Conservation (phyloP, 2,329 filamentous ascomycete species). For the Corynespora cassiicola region DNA sequence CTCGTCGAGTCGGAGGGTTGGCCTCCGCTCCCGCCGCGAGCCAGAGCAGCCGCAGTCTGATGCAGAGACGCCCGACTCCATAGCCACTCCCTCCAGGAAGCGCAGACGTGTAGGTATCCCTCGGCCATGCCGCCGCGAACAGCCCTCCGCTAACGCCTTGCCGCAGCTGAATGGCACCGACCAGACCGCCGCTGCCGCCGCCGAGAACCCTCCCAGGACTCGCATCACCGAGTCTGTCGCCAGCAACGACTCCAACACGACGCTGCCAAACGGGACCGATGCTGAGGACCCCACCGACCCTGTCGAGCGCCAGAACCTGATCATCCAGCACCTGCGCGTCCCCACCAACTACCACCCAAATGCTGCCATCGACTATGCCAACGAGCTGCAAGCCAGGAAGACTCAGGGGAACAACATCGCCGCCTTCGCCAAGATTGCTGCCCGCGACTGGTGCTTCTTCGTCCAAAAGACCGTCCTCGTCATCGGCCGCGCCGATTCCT, state of each 20-base stretch:
- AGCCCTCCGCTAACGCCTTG: slow-evolving; percentile 7
- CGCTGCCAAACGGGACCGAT: slow-evolving; percentile 41
- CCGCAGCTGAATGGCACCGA: slow-evolving; percentile 43
- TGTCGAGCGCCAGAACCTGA: slow-evolving; percentile 43
- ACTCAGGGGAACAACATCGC: slow-evolving; percentile 52
- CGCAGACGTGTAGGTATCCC: slow-evolving; percentile 55
- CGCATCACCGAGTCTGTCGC: slow-evolving; percentile 46
- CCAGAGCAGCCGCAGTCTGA: slow-evolving; percentile 44
- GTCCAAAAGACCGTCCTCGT: slow-evolving; percentile 77
- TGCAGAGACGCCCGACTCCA: slow-evolving; percentile 54
- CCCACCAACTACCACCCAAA: slow-evolving; percentile 58
- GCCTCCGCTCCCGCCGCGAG: slow-evolving; percentile 37
- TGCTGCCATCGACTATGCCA: slow-evolving; percentile 62
- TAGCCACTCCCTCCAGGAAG: slow-evolving; percentile 56
- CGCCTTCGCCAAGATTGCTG: slow-evolving; percentile 83
- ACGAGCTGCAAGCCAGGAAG: slow-evolving; percentile 54
- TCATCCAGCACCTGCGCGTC: slow-evolving; percentile 49
- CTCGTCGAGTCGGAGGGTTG: slow-evolving; percentile 33
- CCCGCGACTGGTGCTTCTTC: slow-evolving; percentile 84
- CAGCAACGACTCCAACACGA: slow-evolving; percentile 50
- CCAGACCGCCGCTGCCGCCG: slow-evolving; percentile 21
- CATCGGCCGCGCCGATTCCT: slow-evolving; percentile 67
- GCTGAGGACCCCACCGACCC: slow-evolving; percentile 36
- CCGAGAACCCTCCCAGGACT: slow-evolving; percentile 31
- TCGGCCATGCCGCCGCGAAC: no score